Percentiles rank a stretch among this genome's conserved stretches.
Conservation (phyloP, 192 early-diverging fungal genomes). For the Linnemannia zychae region DNA sequence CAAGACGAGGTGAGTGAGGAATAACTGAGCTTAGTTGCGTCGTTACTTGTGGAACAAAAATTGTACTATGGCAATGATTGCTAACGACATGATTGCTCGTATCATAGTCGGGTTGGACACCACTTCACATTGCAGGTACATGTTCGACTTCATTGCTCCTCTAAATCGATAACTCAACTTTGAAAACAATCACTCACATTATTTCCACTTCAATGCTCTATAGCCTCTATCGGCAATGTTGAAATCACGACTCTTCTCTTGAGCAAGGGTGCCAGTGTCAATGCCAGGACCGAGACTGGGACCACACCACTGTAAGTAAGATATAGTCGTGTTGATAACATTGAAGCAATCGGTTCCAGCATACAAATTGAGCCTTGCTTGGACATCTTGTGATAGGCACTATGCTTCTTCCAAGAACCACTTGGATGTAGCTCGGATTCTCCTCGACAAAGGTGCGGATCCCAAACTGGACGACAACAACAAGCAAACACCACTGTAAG, state of each 20-base stretch:
- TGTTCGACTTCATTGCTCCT: background rate
- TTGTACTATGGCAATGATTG: too few species aligned
- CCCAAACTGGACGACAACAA: conserved; percentile 60
- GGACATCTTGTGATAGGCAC: conserved; percentile 48
- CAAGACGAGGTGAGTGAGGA: conserved; percentile 69
- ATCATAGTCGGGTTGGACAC: conserved; percentile 65
- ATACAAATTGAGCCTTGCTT: background rate
- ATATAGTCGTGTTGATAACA: background rate
- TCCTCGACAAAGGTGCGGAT: conserved; percentile 62
- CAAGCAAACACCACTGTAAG: conserved; percentile 68
- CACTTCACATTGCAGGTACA: conserved; percentile 68
- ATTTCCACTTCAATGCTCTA: background rate
- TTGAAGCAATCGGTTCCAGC: background rate
- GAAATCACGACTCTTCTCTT: conserved; percentile 53
- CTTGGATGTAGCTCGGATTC: conserved; percentile 60
- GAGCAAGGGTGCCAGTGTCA: conserved; percentile 57
- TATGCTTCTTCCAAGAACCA: conserved; percentile 74
- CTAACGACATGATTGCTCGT: background rate
- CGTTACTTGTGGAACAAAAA: too few species aligned
- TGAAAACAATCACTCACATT: background rate
- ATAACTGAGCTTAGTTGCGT: too few species aligned
- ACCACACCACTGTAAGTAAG: conserved; percentile 64
- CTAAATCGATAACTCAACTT: background rate
- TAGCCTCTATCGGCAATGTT: conserved; percentile 64
- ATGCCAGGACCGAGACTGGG: conserved; percentile 62